Percentiles rank a stretch among this genome's conserved stretches.
These are phyloP conservation scores for Russula griseocarnosa DNA, from an alignment of 768 basidiomycete species.

Conservation along the genomic window DNA sequence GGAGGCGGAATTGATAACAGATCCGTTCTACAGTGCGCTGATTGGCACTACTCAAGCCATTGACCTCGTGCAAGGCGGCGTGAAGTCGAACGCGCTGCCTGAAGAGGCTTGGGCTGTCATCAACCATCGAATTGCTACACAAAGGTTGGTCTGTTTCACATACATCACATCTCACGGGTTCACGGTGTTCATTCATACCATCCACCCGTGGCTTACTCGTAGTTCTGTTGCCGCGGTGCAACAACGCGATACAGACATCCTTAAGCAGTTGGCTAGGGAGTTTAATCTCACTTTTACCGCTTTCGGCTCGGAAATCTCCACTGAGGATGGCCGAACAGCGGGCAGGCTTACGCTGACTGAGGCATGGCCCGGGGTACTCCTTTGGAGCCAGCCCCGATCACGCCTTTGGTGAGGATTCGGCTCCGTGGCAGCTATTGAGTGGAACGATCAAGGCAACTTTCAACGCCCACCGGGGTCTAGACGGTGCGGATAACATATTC, in stretches of 20 bases:
- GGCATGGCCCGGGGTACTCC: slow-evolving; percentile 35
- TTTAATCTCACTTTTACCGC: slow-evolving; percentile 43
- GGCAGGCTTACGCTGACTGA: slow-evolving; percentile 41
- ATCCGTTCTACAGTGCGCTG: slow-evolving; percentile 32
- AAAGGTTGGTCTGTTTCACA: slow-evolving; percentile 29
- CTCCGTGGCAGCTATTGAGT: slow-evolving; percentile 41
- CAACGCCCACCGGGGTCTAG: slow-evolving; percentile 33
- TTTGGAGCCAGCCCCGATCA: slow-evolving; percentile 43
- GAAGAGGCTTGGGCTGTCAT: slow-evolving; percentile 39
- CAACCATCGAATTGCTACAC: slow-evolving; percentile 34
- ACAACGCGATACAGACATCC: slow-evolving; percentile 33
- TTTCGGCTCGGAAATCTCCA: slow-evolving; percentile 38
- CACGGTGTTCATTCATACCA: not conserved
- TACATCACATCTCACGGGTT: not conserved
- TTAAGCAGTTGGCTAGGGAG: slow-evolving; percentile 34
- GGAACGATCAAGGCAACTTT: slow-evolving; percentile 44
- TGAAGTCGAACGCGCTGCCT: slow-evolving; percentile 47
- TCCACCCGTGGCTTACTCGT: not conserved
- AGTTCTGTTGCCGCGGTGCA: slow-evolving; percentile 36
- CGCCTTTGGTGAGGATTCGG: slow-evolving; percentile 36
- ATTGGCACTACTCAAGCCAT: slow-evolving; percentile 35
- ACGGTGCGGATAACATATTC: slow-evolving; percentile 31
- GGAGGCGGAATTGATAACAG: slow-evolving; percentile 34
- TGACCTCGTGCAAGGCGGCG: slow-evolving; percentile 43
- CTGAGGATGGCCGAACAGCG: slow-evolving; percentile 30